Evolutionary conservation across 768 basidiomycete genomes (phyloP).

Genomic region (Suillus sp.): DNA sequence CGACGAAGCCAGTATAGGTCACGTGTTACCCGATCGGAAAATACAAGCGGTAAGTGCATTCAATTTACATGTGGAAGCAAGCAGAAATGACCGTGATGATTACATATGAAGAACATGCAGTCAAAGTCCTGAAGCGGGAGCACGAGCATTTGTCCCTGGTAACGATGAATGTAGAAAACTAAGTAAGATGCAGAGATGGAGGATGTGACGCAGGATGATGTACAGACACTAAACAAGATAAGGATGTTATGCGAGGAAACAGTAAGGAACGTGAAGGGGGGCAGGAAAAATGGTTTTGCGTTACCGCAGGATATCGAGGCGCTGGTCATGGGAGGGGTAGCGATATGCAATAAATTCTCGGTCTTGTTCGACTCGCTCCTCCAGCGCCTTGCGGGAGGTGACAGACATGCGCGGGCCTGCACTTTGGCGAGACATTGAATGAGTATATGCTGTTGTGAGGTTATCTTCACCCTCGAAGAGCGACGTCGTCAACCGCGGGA

Average conservation of each 20-base stretch:
- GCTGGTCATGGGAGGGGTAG: constrained; percentile 77
- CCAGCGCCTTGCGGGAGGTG: constrained; percentile 69
- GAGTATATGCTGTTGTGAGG: constrained; percentile 46
- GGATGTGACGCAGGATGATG: constrained; percentile 16
- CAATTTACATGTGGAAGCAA: constrained; percentile 28
- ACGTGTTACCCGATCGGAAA: constrained; percentile 14
- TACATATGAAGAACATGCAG: constrained; percentile 19
- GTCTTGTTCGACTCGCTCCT: constrained; percentile 84
- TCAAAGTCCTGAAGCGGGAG: constrained; percentile 30
- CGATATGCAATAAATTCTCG: constrained; percentile 84
- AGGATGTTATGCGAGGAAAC: constrained; percentile 9
- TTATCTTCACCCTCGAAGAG: constrained; percentile 51
- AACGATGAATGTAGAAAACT: constrained; percentile 15
- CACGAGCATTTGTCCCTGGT: constrained; percentile 19
- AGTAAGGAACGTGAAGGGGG: constrained; percentile 4
- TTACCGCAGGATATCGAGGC: constrained; percentile 59
- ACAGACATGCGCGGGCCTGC: constrained; percentile 60
- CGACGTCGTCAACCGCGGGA: constrained; percentile 49
- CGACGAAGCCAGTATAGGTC: constrained; percentile 16
- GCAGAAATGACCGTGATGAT: constrained; percentile 18
- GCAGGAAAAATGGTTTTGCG: constrained; percentile 8
- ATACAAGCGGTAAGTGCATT: constrained; percentile 18
- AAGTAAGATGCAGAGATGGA: constrained; percentile 24
- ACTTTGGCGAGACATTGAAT: constrained; percentile 54
- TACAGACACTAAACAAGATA: constrained; percentile 23